Evolutionary conservation across 2,329 filamentous ascomycete genomes (phyloP).

Genomic region (Calcarisporium arbuscula): DNA sequence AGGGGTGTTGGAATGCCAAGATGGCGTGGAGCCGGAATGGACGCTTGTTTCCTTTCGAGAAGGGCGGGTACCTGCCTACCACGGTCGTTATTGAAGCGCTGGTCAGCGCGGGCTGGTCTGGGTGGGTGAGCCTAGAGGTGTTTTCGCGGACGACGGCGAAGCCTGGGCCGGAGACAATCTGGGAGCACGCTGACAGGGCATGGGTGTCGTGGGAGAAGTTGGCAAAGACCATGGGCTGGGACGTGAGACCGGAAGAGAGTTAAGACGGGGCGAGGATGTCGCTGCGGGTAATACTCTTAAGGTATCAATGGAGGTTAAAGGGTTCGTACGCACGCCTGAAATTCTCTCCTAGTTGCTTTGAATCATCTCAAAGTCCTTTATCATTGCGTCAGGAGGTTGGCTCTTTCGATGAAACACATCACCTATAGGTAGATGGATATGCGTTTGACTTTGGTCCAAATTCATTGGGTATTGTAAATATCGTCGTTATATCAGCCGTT

Average conservation of each 20-base stretch:
- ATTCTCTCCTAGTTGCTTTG: too few species aligned
- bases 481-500: too few species aligned
- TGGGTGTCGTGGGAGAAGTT: constrained; percentile 12
- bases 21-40: constrained; percentile 14
- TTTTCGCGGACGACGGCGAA: constrained; percentile 9
- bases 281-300: too few species aligned
- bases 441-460: too few species aligned
- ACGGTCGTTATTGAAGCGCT: constrained; percentile 23
- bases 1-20: constrained; percentile 5
- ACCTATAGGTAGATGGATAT: too few species aligned
- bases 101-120: constrained; percentile 5
- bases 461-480: too few species aligned
- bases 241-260: not conserved
- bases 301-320: too few species aligned
- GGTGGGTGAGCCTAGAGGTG: constrained; percentile 16
- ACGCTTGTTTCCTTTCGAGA: constrained; percentile 13
- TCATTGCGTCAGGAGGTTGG: too few species aligned
- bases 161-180: constrained; percentile 5
- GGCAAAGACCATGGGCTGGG: constrained; percentile 10
- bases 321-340: too few species aligned
- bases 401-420: too few species aligned
- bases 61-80: constrained; percentile 19
- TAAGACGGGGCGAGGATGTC: too few species aligned
- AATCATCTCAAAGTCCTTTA: too few species aligned
- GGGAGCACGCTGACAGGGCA: constrained; percentile 8